A percentile compares a stretch with the other conserved stretches of the same genome.
Conservation (phyloP, 768 basidiomycete genomes). For the Boletus rex-veris region DNA sequence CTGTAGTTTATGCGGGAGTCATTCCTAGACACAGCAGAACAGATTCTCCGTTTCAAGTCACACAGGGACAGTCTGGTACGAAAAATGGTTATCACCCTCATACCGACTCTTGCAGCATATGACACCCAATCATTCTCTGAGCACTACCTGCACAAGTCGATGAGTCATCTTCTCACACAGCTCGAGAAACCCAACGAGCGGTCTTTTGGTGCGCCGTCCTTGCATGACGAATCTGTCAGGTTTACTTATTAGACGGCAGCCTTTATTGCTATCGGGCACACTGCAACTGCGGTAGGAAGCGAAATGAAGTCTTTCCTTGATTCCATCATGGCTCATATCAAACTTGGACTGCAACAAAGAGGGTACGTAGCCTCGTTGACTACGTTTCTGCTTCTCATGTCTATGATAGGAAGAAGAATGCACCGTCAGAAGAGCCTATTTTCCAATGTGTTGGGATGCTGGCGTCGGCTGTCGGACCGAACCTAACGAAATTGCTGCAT, state of each 20-base stretch:
- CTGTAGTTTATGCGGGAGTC: constrained; percentile 82
- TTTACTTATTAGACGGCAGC: constrained; percentile 43
- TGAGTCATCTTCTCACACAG: constrained; percentile 86
- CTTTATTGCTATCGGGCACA: constrained; percentile 95
- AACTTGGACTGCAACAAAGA: constrained; percentile 79
- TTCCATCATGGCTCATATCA: constrained; percentile 84
- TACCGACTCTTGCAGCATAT: constrained; percentile 92
- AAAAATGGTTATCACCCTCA: constrained; percentile 92
- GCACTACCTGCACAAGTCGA: constrained; percentile 88
- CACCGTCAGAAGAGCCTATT: constrained; percentile 89
- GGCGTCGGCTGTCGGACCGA: constrained; percentile 91
- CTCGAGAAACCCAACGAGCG: constrained; percentile 88
- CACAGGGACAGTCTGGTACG: constrained; percentile 86
- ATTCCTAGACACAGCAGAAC: constrained; percentile 84
- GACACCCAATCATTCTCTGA: constrained; percentile 90
- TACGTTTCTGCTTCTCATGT: constrained; percentile 1
- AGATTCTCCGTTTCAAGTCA: constrained; percentile 83
- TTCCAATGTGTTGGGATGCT: constrained; percentile 98
- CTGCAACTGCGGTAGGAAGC: constrained; percentile 85
- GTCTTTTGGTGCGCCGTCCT: constrained; percentile 59
- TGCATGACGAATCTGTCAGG: constrained; percentile 7
- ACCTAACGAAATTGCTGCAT: constrained; percentile 91
- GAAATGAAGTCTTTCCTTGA: constrained; percentile 97
- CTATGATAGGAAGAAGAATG: constrained; percentile 69
- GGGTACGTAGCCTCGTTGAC: constrained; percentile 51